These are phyloP conservation scores for Chrysoporthe cubensis DNA, from an alignment of 2,329 filamentous ascomycete genomes.

Conservation along the genomic window DNA sequence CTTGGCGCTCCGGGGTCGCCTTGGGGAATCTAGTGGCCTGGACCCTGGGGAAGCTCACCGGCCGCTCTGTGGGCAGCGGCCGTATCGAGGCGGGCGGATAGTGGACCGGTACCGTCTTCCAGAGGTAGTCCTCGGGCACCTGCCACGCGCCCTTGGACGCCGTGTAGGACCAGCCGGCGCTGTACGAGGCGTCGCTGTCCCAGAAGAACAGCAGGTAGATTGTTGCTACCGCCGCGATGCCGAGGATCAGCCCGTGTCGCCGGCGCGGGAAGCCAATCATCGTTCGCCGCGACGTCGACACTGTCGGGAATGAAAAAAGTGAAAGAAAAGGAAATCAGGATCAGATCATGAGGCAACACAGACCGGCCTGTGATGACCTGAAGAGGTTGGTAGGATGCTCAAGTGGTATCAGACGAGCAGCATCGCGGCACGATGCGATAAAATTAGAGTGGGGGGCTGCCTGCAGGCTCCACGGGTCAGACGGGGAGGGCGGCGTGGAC, in stretches of 20 bases:
- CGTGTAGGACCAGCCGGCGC: slow-evolving; percentile 1
- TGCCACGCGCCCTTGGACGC: slow-evolving; percentile 13
- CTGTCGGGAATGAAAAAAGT: background rate
- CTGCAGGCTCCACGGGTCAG: too few species aligned
- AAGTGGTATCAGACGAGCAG: too few species aligned
- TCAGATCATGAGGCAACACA: too few species aligned
- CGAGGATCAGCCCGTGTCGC: slow-evolving; percentile 12
- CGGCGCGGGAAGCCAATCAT: slow-evolving; percentile 8
- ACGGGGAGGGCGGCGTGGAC: too few species aligned
- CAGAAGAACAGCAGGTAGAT: slow-evolving; percentile 12
- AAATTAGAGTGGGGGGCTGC: too few species aligned
- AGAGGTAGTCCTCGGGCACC: slow-evolving; percentile 24
- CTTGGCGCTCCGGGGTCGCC: slow-evolving; percentile 10
- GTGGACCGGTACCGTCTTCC: slow-evolving; percentile 22
- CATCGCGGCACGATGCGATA: too few species aligned
- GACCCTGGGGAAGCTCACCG: slow-evolving; percentile 15
- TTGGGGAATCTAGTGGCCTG: slow-evolving; percentile 21
- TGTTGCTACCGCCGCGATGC: background rate
- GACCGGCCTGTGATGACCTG: too few species aligned
- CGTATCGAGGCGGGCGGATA: slow-evolving; percentile 15
- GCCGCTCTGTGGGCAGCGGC: slow-evolving; percentile 17
- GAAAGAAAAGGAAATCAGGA: background rate
- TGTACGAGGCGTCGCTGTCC: background rate
- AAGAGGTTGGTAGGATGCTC: too few species aligned
- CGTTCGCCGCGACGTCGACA: background rate